Base-by-base conservation (phyloP, 495 filamentous ascomycete species). In the Stereocaulon alpinum region DNA sequence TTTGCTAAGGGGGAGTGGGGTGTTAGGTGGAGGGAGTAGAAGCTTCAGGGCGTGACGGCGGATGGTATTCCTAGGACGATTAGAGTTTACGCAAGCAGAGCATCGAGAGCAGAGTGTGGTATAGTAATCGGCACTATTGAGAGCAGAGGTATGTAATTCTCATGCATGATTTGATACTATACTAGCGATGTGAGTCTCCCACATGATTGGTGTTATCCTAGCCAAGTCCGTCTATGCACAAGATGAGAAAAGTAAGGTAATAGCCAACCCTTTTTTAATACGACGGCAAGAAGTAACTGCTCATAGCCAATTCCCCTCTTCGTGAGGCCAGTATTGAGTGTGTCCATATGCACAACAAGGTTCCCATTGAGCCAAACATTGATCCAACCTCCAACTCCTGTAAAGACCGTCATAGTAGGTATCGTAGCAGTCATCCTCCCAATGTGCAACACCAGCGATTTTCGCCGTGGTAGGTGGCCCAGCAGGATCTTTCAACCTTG, bases 1-100 rank as follows among this genome's bases (percentile, higher is more conserved):
- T 74, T 76, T 64, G 72, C 75, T 9, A 80, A 77, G 63, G 75
- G 75, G 9, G 72, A 77, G 40, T 78, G 74, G 75, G 73, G 68
- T 2, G 67, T 77, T 18, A 56, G 72, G 55, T 77, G 74, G 75
- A 68, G 70, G 59, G 72, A 67, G 53, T 63, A 54, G 34, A 37
- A 12, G 34, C 12, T 2, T 10, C 4, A 37, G 34, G 34, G 34
- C 34, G 7, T 37, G 7, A 6, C 2, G 12, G 11, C 2, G 34
- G 1, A 12, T 37, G 34, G 34, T 6, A 37, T 37, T 37, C 34
- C 7, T 37, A 0, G 34, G 34, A 37, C 34, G 34, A 6, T 1
- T 11, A 37, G 4, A 37, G 5, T 12, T 37, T 37, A 12, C 34
- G 12, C 34, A 37, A 37, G 34, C 34, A 37, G 34, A 37, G 7